Base-by-base conservation (phyloP, 208 protist species). In the Crithidia fasciculata region DNA sequence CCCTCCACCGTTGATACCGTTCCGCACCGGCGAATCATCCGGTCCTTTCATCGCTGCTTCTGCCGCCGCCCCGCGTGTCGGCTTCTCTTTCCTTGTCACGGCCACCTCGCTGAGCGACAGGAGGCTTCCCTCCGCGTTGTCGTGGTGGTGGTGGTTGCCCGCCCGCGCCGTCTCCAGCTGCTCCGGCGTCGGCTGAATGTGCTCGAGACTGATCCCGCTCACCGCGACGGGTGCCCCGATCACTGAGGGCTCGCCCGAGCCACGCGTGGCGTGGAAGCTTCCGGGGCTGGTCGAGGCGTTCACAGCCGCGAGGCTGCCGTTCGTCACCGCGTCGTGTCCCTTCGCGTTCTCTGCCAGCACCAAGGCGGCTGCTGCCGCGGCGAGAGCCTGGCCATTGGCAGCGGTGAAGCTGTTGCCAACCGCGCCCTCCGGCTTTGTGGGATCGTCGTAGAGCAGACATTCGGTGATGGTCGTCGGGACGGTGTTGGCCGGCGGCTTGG, bases 381-480 rank as follows among this genome's bases (percentile, higher is more conserved):
- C 58, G 45, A 72, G 65, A 2, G 61, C 74, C 36, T 54, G 68
- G 6, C 74, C 68, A 28, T 66, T 74, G 41, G 44, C 43, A 3
- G 39, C 74, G 40, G 74, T 54, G 52, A 60, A 65, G 69, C 53
- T 80, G 68, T 28, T 59, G 18, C 69, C 69, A 40, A 50, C 52
- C 15, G 4, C 8, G 28, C 19, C 66, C 5, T 52, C 49, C 15
- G 19, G 55, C 59, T 54, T 66, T 45, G 56, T 64, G 2, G 74
- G 56, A 36, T 74, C 40, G 56, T 80, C 68, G 55, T 71, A 71
- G 16, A 65, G 13, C 6, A 69, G 45, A 49, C 40, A 66, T 68
- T 74, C 74, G 8, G 67, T 77, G 72, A 70, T 77, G 13, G 62
- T 77, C 15, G 54, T 77, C 8, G 72, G 72, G 41, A 77, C 58